Evolutionary conservation across 371 early-diverging fungal species (phyloP).

Genomic region (Dinochytrium kinnereticum): DNA sequence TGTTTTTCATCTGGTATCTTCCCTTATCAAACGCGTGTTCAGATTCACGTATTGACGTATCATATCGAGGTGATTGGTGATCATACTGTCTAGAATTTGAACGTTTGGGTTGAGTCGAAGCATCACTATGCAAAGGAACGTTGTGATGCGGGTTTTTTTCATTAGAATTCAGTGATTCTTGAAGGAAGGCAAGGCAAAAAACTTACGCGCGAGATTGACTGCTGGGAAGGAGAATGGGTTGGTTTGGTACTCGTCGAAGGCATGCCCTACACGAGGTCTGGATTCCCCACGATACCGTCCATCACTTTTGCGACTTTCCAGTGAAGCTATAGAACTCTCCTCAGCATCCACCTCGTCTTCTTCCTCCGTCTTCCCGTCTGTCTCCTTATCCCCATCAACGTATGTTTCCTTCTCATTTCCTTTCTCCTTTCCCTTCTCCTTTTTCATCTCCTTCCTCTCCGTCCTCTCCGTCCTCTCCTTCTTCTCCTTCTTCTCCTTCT

Average conservation of each 20-base stretch:
- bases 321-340: no score
- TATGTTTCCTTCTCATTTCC: not conserved
- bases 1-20: not conserved
- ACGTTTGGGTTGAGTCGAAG: not conserved
- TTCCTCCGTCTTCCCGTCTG: no score
- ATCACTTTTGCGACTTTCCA: no score
- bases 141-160: not conserved
- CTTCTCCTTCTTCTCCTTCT: not conserved
- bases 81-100: slow-evolving; percentile 13
- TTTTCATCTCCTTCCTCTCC: no score
- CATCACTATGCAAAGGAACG: not conserved
- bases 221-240: not conserved
- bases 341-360: no score
- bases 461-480: not conserved
- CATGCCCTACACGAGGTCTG: no score
- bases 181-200: not conserved
- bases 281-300: no score
- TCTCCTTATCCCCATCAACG: not conserved
- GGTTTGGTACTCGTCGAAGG: not conserved
- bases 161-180: not conserved
- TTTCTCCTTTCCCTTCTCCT: not conserved
- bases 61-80: slow-evolving; percentile 16
- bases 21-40: slow-evolving; percentile 2
- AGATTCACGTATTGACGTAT: slow-evolving; percentile 13
- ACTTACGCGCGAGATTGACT: slow-evolving; percentile 6